These are phyloP conservation scores for Saccharomycopsis vini DNA, from an alignment of 805 yeast genomes.

Conservation along the genomic window DNA sequence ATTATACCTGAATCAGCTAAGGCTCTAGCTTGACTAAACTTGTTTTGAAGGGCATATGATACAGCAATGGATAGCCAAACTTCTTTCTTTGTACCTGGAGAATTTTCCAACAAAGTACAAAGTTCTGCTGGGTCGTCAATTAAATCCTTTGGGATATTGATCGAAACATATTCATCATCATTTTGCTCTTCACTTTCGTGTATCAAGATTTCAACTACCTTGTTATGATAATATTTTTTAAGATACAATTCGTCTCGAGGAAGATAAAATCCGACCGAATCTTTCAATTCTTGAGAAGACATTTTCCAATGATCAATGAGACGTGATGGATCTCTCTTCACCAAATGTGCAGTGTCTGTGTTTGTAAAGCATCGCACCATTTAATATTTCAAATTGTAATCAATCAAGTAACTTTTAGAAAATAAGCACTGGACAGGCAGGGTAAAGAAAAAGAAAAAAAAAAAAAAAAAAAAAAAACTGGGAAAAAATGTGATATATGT, in stretches of 20 bases:
- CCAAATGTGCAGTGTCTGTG: too few species aligned
- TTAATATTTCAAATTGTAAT: too few species aligned
- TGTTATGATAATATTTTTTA: slow-evolving; percentile 13
- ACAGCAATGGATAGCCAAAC: slow-evolving; percentile 81
- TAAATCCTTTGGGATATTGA: slow-evolving; percentile 70
- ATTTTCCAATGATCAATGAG: too few species aligned
- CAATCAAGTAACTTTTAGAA: too few species aligned
- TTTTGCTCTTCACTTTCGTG: slow-evolving; percentile 12
- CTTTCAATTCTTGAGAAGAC: too few species aligned
- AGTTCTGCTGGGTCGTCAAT: slow-evolving; percentile 77
- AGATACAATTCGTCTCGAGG: slow-evolving; percentile 5
- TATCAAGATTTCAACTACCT: slow-evolving; percentile 15
- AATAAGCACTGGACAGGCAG: too few species aligned
- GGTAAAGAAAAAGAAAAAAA: too few species aligned
- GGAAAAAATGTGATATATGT: too few species aligned
- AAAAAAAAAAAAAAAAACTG: too few species aligned
- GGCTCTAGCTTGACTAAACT: slow-evolving; percentile 50
- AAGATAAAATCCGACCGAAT: slow-evolving; percentile 9
- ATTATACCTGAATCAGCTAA: slow-evolving; percentile 53
- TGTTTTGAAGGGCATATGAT: slow-evolving; percentile 62
- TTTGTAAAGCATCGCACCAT: too few species aligned
- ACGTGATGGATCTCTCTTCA: too few species aligned
- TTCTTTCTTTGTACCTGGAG: slow-evolving; percentile 49
- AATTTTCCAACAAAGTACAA: slow-evolving; percentile 63
- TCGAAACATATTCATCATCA: slow-evolving; percentile 70